These are phyloP conservation scores for Monilinia aucupariae DNA, from an alignment of 2,329 filamentous ascomycete species.

Conservation along the genomic window DNA sequence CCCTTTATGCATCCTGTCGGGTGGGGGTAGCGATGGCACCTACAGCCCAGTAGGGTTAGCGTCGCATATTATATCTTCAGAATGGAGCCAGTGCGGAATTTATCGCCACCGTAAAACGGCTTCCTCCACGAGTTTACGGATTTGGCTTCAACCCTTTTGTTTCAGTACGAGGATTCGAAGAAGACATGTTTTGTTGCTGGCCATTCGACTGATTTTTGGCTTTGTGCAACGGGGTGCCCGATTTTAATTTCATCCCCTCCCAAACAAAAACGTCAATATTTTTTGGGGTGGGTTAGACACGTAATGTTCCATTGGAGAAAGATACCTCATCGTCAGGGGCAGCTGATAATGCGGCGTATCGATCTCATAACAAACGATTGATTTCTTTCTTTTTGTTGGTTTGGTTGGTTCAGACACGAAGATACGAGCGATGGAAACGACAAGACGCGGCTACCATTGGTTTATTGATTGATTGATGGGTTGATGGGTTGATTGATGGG, in stretches of 20 bases:
- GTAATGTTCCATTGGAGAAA: no score
- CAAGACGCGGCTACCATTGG: constrained; percentile 1
- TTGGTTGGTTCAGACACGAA: neutral
- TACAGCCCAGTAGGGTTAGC: neutral
- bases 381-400: no score
- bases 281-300: no score
- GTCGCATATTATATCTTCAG: neutral
- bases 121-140: constrained; percentile 1
- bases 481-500: no score
- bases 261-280: no score
- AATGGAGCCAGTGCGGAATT: constrained; percentile 9
- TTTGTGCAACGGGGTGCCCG: neutral
- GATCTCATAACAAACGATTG: neutral
- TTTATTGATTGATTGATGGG: neutral
- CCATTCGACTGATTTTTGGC: neutral
- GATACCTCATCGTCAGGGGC: constrained; percentile 6
- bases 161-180: constrained; percentile 5
- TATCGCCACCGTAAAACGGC: neutral
- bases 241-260: neutral
- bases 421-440: constrained; percentile 9
- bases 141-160: constrained; percentile 4
- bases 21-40: constrained; percentile 9
- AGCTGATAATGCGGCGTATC: constrained; percentile 3
- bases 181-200: neutral
- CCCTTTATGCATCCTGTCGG: constrained; percentile 15